phyloP scores from a whole-genome alignment of 2,329 filamentous ascomycete species.

The Diaporthe helianthi region DNA sequence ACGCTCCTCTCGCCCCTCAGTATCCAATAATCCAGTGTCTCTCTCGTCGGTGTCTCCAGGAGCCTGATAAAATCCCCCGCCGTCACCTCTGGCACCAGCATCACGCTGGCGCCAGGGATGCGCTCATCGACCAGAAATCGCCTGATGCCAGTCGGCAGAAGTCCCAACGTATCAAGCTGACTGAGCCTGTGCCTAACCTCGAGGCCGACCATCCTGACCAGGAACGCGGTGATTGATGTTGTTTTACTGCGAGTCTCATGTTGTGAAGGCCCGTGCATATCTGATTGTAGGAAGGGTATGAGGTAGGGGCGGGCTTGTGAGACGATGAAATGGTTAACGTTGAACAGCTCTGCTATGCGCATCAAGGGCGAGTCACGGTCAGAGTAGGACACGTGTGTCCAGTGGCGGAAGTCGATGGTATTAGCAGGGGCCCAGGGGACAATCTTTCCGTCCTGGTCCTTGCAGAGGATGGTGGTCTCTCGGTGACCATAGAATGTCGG shows the following conservation, averaged over 20 bases:
- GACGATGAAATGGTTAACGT: conserved; percentile 94
- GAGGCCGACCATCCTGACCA: conserved; percentile 73
- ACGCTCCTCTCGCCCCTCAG: conserved; percentile 83
- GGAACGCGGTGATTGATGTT: conserved; percentile 62
- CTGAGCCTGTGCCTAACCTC: conserved; percentile 82
- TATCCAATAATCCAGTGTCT: conserved; percentile 85
- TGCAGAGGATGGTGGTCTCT: conserved; percentile 74
- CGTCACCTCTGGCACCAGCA: conserved; percentile 80
- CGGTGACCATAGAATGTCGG: conserved; percentile 70
- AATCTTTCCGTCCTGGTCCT: conserved; percentile 75
- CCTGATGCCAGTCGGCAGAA: conserved; percentile 73
- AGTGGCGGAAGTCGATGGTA: conserved; percentile 69
- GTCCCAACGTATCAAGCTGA: conserved; percentile 79
- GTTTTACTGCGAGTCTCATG: conserved; percentile 65
- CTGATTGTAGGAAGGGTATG: conserved; percentile 82
- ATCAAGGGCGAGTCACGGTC: conserved; percentile 71
- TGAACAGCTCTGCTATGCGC: conserved; percentile 82
- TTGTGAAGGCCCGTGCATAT: conserved; percentile 77
- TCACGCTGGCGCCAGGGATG: conserved; percentile 79
- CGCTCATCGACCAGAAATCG: conserved; percentile 84
- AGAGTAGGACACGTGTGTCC: conserved; percentile 69
- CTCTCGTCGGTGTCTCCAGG: conserved; percentile 81
- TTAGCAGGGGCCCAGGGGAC: conserved; percentile 75
- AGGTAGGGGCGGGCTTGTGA: conserved; percentile 91
- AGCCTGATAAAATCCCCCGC: conserved; percentile 76